Base-by-base conservation (phyloP, 352 stramenopile genomes). In the Aphanomyces euteiches region DNA sequence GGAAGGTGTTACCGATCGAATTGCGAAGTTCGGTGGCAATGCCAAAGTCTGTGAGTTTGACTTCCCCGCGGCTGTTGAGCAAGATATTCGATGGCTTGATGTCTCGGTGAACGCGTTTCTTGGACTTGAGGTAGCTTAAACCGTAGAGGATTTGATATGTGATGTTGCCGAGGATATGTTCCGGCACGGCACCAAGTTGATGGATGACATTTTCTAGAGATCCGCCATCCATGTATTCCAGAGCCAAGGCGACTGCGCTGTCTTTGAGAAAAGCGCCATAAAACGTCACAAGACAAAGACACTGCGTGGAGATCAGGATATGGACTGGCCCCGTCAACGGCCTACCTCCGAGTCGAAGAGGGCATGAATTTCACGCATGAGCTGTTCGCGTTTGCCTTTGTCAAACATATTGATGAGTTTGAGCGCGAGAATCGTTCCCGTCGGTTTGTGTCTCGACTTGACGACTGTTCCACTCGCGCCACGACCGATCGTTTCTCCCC, bases 31-130 rank as follows among this genome's bases (percentile, higher is more conserved):
- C 90, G 4, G 75, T 90, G 37, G 84, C 90, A 72, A 98, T 98
- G 45, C 96, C 97, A 88, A 99, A 98, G 78, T 99, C 97, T 45
- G 92, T 97, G 58, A 99, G 82, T 78, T 99, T 99, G 65, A 98
- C 92, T 61, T 89, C 76, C 15, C 95, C 96, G 19, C 88, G 77
- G 28, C 78, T 86, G 74, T 98, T 95, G 45, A 98, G 73, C 54
- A 99, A 77, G 21, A 98, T 90, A 77, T 99, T 99, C 19, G 87
- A 93, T 43, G 94, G 96, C 77, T 99, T 99, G 67, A 99, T 97
- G 80, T 99, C 96, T 3, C 97, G 83, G 74, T 99, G 97, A 54
- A 98, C 79, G 56, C 84, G 83, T 54, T 92, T 88, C 77, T 97
- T 87, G 60, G 85, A 87, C 78, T 98, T 96, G 38, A 99, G 80